Conservation (phyloP, 805 yeast species). For the Candida dendrica region DNA sequence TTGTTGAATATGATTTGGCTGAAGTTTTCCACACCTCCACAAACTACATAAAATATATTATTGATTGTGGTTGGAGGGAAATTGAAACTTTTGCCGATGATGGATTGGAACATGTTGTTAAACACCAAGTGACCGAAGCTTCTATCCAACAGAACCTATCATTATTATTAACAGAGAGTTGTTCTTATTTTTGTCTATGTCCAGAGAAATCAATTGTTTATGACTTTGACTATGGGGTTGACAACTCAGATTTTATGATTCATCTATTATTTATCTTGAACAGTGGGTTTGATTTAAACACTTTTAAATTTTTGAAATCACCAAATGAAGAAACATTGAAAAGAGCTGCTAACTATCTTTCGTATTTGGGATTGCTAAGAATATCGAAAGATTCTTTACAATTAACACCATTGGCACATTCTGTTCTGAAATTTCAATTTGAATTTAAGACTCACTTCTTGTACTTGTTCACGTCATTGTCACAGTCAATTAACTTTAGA, state of each 20-base stretch:
- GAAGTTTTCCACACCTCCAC: neutral
- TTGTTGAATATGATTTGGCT: neutral
- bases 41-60: neutral
- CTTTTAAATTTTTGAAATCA: constrained; percentile 1
- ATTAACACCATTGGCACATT: neutral
- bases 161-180: neutral
- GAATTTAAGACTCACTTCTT: neutral
- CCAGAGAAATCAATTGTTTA: neutral
- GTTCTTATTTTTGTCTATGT: neutral
- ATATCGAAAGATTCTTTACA: neutral
- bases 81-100: neutral
- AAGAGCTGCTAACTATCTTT: neutral
- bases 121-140: neutral
- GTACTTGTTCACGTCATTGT: neutral
- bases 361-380: neutral
- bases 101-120: neutral
- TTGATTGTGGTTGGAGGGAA: neutral
- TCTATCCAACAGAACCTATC: neutral
- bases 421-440: constrained; percentile 1
- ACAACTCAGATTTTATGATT: neutral
- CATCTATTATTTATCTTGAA: constrained; percentile 1
- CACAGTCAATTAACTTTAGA: neutral
- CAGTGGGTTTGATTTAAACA: neutral
- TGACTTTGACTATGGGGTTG: neutral
- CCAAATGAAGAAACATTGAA: constrained; percentile 1